phyloP scores from a whole-genome alignment of 1,139 yeast genomes.

The Geotrichum australiense region DNA sequence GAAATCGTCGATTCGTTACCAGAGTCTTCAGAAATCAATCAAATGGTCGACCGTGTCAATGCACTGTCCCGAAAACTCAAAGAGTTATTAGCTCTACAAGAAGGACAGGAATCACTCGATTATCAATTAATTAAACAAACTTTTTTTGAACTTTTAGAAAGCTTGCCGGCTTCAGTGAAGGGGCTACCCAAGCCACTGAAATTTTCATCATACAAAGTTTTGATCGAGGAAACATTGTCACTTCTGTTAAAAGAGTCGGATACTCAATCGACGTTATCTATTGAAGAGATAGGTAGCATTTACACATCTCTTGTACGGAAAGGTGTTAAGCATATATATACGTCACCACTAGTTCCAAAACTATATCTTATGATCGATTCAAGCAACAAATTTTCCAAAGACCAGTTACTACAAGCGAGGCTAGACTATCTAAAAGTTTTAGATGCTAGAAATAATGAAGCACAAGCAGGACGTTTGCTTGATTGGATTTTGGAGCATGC shows the following conservation, averaged over 20 bases:
- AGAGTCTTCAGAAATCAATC: not conserved
- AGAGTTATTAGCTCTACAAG: constrained; percentile 16
- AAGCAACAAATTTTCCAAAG: constrained; percentile 4
- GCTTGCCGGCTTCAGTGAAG: constrained; percentile 7
- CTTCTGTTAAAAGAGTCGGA: constrained; percentile 12
- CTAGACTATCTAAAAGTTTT: constrained; percentile 12
- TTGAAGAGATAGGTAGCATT: constrained; percentile 6
- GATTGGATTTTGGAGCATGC: constrained; percentile 14
- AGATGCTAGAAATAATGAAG: constrained; percentile 10
- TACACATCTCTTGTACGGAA: constrained; percentile 10
- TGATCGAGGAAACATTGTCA: constrained; percentile 7
- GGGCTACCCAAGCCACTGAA: constrained; percentile 2
- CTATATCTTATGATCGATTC: constrained; percentile 13
- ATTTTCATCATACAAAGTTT: constrained; percentile 5
- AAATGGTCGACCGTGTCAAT: constrained; percentile 1
- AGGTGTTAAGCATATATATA: constrained; percentile 5
- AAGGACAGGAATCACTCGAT: constrained; percentile 15
- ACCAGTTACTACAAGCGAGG: constrained; percentile 9
- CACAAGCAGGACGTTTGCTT: constrained; percentile 11
- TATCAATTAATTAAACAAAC: constrained; percentile 9
- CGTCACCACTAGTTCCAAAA: constrained; percentile 11
- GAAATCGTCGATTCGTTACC: constrained; percentile 6
- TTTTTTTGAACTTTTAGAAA: constrained; percentile 7
- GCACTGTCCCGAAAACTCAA: constrained; percentile 13
- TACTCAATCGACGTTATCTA: constrained; percentile 5